Evolutionary conservation across 768 basidiomycete species (phyloP).

Genomic region (Tylopilus balloui): DNA sequence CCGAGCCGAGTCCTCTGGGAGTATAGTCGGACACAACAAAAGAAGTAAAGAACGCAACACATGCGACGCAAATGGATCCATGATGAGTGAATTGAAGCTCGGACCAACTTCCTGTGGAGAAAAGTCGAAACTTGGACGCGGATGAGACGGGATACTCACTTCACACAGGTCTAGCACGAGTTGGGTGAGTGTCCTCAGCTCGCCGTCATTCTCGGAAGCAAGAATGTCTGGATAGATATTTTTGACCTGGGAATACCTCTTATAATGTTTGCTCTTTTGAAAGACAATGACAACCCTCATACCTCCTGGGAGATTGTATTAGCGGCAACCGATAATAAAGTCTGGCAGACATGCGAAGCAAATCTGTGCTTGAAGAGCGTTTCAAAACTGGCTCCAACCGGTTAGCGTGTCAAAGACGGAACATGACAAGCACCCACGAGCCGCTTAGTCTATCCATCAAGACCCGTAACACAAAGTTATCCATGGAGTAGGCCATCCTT

Average conservation of each 20-base stretch:
- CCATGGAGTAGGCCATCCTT: constrained; percentile 88
- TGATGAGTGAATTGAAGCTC: constrained; percentile 57
- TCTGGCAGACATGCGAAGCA: constrained; percentile 94
- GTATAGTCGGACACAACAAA: constrained; percentile 63
- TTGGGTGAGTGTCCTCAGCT: constrained; percentile 60
- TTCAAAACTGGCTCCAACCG: constrained; percentile 46
- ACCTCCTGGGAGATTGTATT: constrained; percentile 72
- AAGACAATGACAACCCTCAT: constrained; percentile 4
- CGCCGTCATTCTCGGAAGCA: constrained; percentile 51
- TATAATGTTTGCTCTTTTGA: background rate
- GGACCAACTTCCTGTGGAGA: constrained; percentile 63
- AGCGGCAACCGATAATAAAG: constrained; percentile 63
- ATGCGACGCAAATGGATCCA: constrained; percentile 89
- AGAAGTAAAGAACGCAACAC: constrained; percentile 77
- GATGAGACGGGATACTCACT: constrained; percentile 36
- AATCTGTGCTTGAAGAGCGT: constrained; percentile 74
- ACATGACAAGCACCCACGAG: constrained; percentile 56
- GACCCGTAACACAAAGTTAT: constrained; percentile 91
- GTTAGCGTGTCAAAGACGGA: constrained; percentile 6
- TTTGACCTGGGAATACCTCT: constrained; percentile 38
- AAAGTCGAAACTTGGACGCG: constrained; percentile 6
- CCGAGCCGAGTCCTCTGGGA: constrained; percentile 35
- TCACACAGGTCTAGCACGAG: constrained; percentile 62
- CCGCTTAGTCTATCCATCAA: constrained; percentile 84
- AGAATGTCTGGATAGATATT: constrained; percentile 50